Conservation (phyloP, 2,329 filamentous ascomycete genomes). For the Drechslerella coelobrocha region DNA sequence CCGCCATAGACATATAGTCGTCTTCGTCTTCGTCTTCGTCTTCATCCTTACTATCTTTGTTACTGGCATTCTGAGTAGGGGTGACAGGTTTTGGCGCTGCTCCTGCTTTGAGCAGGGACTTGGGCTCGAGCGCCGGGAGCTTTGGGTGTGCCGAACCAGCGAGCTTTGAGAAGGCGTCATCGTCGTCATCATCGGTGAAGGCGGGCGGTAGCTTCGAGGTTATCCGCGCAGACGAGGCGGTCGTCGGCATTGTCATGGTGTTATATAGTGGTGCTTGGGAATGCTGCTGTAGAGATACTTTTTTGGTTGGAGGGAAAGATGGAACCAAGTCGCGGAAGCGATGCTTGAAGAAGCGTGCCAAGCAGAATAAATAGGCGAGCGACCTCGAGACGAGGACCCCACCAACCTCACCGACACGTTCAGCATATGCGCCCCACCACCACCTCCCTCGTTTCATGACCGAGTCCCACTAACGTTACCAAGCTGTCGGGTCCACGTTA, state of each 20-base stretch:
- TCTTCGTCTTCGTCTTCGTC: constrained; percentile 74
- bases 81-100: neutral
- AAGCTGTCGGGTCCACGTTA: no score
- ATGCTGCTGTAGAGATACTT: no score
- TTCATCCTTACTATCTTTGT: no score
- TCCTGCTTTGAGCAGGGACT: constrained; percentile 14
- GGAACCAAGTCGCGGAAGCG: neutral
- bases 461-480: no score
- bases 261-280: neutral
- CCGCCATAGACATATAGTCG: constrained; percentile 97
- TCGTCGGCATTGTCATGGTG: constrained; percentile 42
- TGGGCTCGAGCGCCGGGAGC: constrained; percentile 25
- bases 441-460: neutral
- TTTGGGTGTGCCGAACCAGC: constrained; percentile 12
- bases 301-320: no score
- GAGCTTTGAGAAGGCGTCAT: constrained; percentile 45
- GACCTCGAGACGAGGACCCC: constrained; percentile 12
- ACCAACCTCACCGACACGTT: neutral
- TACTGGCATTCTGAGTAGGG: neutral
- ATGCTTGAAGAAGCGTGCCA: neutral
- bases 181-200: constrained; percentile 38
- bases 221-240: constrained; percentile 16
- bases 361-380: neutral
- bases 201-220: constrained; percentile 8
- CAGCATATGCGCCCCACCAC: neutral